These are phyloP conservation scores for Plectosphaerella plurivora DNA, from an alignment of 2,329 filamentous ascomycete species.

Conservation along the genomic window DNA sequence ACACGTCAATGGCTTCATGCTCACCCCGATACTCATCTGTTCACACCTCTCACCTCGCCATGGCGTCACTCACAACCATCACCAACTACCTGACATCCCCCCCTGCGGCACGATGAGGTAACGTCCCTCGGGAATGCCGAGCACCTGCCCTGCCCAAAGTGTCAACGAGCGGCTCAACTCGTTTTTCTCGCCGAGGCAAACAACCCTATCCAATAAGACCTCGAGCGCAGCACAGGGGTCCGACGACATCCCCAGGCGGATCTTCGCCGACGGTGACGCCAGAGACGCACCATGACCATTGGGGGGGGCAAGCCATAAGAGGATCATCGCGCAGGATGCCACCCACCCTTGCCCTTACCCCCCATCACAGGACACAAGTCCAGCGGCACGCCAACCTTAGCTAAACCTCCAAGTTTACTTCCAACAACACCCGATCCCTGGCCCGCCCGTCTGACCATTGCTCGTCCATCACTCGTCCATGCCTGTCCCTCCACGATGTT, in stretches of 20 bases:
- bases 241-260: background rate
- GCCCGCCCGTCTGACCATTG: background rate
- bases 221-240: background rate
- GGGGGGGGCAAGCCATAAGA: background rate
- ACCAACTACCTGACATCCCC: background rate
- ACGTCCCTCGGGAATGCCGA: background rate
- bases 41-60: background rate
- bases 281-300: background rate
- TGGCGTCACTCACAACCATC: background rate
- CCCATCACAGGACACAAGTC: background rate
- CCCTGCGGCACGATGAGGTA: background rate
- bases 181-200: no score
- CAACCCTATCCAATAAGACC: background rate
- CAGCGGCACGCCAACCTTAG: background rate
- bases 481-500: conserved; percentile 5
- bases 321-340: background rate
- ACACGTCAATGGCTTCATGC: background rate
- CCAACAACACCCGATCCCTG: background rate
- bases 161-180: background rate
- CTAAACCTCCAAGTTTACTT: background rate
- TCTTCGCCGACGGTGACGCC: background rate
- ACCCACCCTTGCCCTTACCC: background rate
- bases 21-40: background rate
- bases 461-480: no score
- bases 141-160: background rate